Percentiles rank a stretch among this genome's conserved stretches.
Conservation (phyloP, 352 stramenopile species). For the Discostella stelligera region DNA sequence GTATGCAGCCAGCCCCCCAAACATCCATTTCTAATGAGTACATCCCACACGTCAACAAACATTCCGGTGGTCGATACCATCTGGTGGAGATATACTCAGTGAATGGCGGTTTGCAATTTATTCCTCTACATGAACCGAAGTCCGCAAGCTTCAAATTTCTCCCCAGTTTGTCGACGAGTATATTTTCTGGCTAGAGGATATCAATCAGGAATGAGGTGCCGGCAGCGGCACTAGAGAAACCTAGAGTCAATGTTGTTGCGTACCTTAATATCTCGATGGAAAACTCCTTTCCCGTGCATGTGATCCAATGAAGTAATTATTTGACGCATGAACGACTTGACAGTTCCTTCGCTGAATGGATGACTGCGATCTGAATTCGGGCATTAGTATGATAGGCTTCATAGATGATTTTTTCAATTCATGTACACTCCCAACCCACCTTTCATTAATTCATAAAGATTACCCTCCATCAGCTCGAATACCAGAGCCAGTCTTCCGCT, state of each 20-base stretch:
- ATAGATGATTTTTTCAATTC: not conserved
- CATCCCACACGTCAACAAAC: conserved; percentile 92
- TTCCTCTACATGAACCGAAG: conserved; percentile 92
- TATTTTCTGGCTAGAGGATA: conserved; percentile 87
- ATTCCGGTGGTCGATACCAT: conserved; percentile 94
- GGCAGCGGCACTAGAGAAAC: not conserved
- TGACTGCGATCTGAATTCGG: conserved; percentile 25
- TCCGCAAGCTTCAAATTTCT: conserved; percentile 88
- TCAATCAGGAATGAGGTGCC: not conserved
- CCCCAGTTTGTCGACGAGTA: conserved; percentile 85
- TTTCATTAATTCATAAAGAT: conserved; percentile 95
- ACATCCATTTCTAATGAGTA: conserved; percentile 95
- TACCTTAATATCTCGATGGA: conserved; percentile 92
- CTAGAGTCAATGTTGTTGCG: not conserved
- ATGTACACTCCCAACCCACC: conserved; percentile 36
- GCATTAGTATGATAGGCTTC: not conserved
- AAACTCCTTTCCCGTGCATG: conserved; percentile 96
- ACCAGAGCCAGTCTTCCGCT: conserved; percentile 91
- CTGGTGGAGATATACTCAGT: conserved; percentile 96
- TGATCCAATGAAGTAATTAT: conserved; percentile 93
- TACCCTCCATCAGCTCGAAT: conserved; percentile 96
- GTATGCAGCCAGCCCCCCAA: conserved; percentile 93
- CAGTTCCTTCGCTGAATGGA: conserved; percentile 53
- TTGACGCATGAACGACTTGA: conserved; percentile 88
- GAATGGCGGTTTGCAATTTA: conserved; percentile 94